Base-by-base conservation (phyloP, 257 asterid species). In the Lantana camara region DNA sequence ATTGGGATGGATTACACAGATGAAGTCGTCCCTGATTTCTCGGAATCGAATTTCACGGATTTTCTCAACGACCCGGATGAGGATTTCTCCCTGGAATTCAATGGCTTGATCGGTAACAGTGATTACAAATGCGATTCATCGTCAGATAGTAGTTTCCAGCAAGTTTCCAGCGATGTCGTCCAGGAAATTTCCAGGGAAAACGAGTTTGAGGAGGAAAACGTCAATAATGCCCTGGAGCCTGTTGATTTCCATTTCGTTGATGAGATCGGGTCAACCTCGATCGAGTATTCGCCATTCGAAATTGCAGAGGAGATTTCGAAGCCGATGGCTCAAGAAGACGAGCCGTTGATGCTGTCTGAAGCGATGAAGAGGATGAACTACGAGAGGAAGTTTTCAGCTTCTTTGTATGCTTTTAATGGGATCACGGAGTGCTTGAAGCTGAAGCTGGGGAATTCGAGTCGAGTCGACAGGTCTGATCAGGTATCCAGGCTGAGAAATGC, bases 321-420 rank as follows among this genome's bases (percentile, higher is more conserved):
- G 12, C 64, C 64, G 2, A 24, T 71, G 59, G 80, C 45, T 57
- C 74, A 29, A 46, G 82, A 75, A 29, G 74, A 67, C 6, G 84
- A 75, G 58, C 73, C 83, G 5, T 34, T 53, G 67, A 74, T 75
- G 73, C 16, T 81, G 24, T 75, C 64, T 35, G 92, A 85, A 70
- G 81, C 80, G 1, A 80, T 82, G 88, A 79, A 74, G 75, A 73
- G 88, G 67, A 79, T 85, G 92, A 83, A 73, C 57, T 85, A 83
- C 23, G 94, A 85, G 75, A 79, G 94, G 77, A 83, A 83, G 54
- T 77, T 83, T 60, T 85, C 94, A 1, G 94, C 94, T 27, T 78
- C 90, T 7, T 76, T 83, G 5, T 85, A 85, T 35, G 90, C 94
- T 0, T 80, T 85, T 61, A 85, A 83, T 57, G 94, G 94, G 15